Percentiles rank a stretch among this genome's conserved stretches.
Evolutionary conservation across 768 basidiomycete species (phyloP).

Genomic region (Suillus bovinus): DNA sequence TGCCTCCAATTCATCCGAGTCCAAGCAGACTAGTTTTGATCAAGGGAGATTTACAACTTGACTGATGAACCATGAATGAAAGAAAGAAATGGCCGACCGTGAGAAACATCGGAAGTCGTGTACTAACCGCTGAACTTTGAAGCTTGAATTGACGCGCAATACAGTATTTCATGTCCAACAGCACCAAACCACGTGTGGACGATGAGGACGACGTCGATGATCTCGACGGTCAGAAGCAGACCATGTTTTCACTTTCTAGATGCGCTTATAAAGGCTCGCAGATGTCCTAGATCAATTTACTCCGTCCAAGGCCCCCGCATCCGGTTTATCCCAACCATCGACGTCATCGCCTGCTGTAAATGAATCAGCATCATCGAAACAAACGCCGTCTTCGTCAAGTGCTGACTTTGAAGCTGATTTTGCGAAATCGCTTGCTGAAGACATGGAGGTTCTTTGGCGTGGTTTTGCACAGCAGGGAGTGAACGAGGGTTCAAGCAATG

Average conservation of each 20-base stretch:
- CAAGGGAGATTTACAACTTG: too few relatives aligned
- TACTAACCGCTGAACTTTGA: too few relatives aligned
- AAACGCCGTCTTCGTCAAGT: conserved; percentile 5
- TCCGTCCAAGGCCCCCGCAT: conserved; percentile 17
- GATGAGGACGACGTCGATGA: conserved; percentile 43
- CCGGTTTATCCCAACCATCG: conserved; percentile 13
- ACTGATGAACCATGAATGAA: too few relatives aligned
- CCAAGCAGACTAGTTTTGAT: too few relatives aligned
- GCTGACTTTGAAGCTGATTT: conserved; percentile 34
- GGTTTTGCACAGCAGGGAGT: conserved; percentile 20
- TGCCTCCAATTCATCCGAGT: too few relatives aligned
- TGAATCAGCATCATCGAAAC: conserved; percentile 20
- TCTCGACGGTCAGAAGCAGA: conserved; percentile 38
- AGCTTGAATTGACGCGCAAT: not conserved
- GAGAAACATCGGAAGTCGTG: too few relatives aligned
- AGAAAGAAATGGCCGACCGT: too few relatives aligned
- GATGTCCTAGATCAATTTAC: conserved; percentile 52
- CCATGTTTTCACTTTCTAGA: not conserved
- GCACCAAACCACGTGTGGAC: conserved; percentile 24
- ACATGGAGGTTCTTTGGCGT: conserved; percentile 47
- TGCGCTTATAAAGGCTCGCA: conserved; percentile 23
- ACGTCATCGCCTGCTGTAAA: conserved; percentile 18
- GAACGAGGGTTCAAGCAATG: conserved; percentile 16
- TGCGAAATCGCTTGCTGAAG: conserved; percentile 39
- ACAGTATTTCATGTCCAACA: conserved; percentile 13